Evolutionary conservation across 2,329 filamentous ascomycete genomes (phyloP).

Genomic region (Escovopsis sp.): DNA sequence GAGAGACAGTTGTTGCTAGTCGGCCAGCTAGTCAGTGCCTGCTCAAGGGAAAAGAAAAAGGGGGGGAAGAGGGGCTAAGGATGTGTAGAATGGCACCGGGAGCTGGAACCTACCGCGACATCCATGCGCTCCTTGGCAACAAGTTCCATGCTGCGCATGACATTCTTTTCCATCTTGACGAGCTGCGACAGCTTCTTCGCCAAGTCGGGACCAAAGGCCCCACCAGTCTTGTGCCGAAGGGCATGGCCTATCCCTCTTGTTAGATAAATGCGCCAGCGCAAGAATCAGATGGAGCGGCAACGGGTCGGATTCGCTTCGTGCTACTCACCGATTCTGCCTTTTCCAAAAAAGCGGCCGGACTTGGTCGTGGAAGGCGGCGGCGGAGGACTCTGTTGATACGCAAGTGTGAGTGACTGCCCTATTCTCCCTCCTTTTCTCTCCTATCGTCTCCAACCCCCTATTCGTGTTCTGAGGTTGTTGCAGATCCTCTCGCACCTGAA

Average conservation of each 20-base stretch:
- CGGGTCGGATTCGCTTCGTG: neutral
- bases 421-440: too few species aligned
- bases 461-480: too few species aligned
- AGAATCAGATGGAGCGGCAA: neutral
- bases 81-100: too few species aligned
- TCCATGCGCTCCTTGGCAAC: conserved; percentile 97
- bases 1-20: conserved; percentile 90
- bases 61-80: too few species aligned
- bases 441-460: too few species aligned
- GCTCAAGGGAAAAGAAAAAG: too few species aligned
- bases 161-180: conserved; percentile 99
- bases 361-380: conserved; percentile 88
- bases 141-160: conserved; percentile 95
- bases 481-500: conserved; percentile 30
- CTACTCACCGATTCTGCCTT: conserved; percentile 65
- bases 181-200: conserved; percentile 95
- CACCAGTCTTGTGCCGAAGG: conserved; percentile 59
- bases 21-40: neutral
- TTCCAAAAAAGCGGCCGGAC: conserved; percentile 76
- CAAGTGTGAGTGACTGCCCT: conserved; percentile 6
- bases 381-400: conserved; percentile 58
- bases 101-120: conserved; percentile 59
- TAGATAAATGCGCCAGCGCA: neutral
- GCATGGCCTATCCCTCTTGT: conserved; percentile 37
- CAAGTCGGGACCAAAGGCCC: conserved; percentile 70